Conservation (phyloP, 148 eudicot species). For the Silene latifolia region DNA sequence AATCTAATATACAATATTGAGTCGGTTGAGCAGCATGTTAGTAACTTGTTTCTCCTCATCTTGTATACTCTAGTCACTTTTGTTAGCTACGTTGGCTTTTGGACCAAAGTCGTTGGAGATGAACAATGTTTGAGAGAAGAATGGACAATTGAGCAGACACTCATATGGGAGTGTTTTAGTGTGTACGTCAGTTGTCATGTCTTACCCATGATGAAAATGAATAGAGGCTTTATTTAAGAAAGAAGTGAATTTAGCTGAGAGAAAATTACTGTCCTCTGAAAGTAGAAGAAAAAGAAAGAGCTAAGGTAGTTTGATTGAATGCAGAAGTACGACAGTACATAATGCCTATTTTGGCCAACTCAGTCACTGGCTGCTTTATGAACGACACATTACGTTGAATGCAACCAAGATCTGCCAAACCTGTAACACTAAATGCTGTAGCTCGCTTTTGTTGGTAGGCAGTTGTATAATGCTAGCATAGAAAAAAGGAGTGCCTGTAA, state of each 20-base stretch:
- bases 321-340: too few species aligned
- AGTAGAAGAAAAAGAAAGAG: background rate
- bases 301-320: background rate
- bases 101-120: too few species aligned
- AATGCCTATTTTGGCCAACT: background rate
- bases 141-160: too few species aligned
- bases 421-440: background rate
- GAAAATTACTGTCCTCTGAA: background rate
- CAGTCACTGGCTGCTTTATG: background rate
- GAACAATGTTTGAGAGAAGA: too few species aligned
- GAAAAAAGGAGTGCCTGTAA: background rate
- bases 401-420: background rate
- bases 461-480: background rate
- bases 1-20: background rate
- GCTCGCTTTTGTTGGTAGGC: background rate
- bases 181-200: too few species aligned
- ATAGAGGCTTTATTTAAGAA: too few species aligned
- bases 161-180: too few species aligned
- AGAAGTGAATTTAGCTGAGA: background rate
- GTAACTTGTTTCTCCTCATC: background rate
- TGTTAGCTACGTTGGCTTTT: too few species aligned
- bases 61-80: background rate
- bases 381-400: background rate
- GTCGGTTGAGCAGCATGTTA: background rate
- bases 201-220: too few species aligned